Evolutionary conservation across 257 asterid species (phyloP).

Genomic region (Anisodus tanguticus): DNA sequence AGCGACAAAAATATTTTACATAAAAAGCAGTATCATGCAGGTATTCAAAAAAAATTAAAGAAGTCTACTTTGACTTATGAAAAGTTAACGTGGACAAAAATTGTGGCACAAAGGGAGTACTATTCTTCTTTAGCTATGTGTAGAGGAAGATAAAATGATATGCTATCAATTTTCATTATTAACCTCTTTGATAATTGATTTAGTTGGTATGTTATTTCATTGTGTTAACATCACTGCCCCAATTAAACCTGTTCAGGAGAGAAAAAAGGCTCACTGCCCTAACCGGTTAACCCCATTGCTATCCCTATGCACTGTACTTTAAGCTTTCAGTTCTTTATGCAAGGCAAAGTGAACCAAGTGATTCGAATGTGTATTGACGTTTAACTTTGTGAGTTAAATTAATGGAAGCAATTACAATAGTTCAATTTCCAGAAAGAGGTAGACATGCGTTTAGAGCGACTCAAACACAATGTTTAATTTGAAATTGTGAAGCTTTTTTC

Average conservation of each 20-base stretch:
- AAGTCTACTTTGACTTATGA: no score
- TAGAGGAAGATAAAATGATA: background rate
- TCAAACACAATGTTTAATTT: background rate
- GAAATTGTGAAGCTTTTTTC: background rate
- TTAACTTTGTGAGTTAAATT: background rate
- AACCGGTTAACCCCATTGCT: background rate
- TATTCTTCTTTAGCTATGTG: background rate
- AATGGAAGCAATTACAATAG: background rate
- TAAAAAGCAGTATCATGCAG: background rate
- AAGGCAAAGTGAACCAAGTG: background rate
- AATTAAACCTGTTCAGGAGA: background rate
- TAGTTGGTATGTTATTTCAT: background rate
- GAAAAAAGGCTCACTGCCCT: background rate
- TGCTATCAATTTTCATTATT: background rate
- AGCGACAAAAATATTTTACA: background rate
- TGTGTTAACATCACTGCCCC: background rate
- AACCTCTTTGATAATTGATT: background rate
- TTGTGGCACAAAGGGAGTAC: background rate
- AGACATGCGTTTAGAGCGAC: background rate
- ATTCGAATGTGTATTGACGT: background rate
- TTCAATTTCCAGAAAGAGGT: slow-evolving; percentile 4
- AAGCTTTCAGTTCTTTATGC: background rate
- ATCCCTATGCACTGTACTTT: background rate
- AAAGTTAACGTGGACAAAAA: no score
- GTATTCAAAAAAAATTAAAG: background rate